A percentile compares a stretch with the other conserved stretches of the same genome.
These are phyloP conservation scores for Termitomyces sp. DNA, from an alignment of 768 basidiomycete species.

Conservation along the genomic window DNA sequence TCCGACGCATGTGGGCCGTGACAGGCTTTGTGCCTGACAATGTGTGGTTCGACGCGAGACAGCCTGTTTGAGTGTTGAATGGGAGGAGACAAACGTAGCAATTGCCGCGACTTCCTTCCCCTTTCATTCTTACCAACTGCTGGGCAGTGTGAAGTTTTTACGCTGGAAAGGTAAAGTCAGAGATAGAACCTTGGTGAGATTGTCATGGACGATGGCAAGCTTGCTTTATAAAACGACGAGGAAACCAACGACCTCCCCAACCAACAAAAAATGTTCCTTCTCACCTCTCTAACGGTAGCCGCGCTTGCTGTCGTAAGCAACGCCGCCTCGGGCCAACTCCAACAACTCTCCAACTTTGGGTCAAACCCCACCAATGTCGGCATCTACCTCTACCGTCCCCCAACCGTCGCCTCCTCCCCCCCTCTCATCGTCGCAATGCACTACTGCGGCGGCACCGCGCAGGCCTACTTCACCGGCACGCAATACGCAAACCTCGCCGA, in stretches of 20 bases:
- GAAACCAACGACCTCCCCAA: no score
- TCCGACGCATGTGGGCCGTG: neutral
- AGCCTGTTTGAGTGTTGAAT: no score
- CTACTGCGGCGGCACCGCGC: conserved; percentile 46
- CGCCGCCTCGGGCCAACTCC: conserved; percentile 27
- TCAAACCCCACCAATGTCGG: conserved; percentile 49
- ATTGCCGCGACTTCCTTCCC: no score
- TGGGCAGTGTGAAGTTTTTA: neutral
- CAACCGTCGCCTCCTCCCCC: conserved; percentile 28
- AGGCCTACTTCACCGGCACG: conserved; percentile 45
- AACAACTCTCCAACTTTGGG: conserved; percentile 42
- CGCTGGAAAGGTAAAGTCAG: neutral
- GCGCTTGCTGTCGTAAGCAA: conserved; percentile 15
- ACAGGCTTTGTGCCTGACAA: neutral
- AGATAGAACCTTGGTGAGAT: no score
- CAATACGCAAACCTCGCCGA: conserved; percentile 46
- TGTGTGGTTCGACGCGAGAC: no score
- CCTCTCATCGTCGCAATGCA: conserved; percentile 49
- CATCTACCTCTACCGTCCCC: conserved; percentile 40
- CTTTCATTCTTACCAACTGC: no score
- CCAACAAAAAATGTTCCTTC: conserved; percentile 3
- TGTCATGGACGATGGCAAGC: no score
- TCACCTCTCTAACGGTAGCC: conserved; percentile 7
- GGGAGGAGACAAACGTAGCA: no score
- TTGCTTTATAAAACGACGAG: neutral